A percentile compares a stretch with the other conserved stretches of the same genome.
These are phyloP conservation scores for Wickerhamomyces strasburgensis DNA, from an alignment of 805 yeast genomes.

Conservation along the genomic window DNA sequence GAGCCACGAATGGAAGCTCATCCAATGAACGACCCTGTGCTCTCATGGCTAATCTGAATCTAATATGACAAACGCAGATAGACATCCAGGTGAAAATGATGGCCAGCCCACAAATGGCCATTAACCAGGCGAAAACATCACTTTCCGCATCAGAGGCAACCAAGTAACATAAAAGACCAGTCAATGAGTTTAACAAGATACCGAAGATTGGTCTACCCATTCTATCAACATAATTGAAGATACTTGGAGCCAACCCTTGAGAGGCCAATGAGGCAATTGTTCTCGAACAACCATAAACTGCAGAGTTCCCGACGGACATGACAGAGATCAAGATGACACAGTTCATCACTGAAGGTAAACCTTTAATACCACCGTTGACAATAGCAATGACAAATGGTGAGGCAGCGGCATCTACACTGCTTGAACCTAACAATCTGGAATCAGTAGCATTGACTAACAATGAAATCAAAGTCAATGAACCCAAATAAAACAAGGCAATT, in stretches of 20 bases:
- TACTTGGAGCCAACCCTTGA: constrained; percentile 40
- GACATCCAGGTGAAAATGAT: constrained; percentile 47
- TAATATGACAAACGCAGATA: constrained; percentile 37
- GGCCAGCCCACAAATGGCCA: constrained; percentile 45
- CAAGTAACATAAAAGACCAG: constrained; percentile 41
- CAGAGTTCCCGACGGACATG: constrained; percentile 45
- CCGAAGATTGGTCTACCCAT: constrained; percentile 47
- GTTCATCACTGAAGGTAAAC: constrained; percentile 37
- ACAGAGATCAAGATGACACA: constrained; percentile 36
- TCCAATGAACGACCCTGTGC: constrained; percentile 36
- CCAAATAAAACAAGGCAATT: constrained; percentile 42
- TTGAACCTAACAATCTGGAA: constrained; percentile 27
- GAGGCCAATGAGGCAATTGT: constrained; percentile 43
- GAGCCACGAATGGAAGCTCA: constrained; percentile 39
- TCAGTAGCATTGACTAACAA: constrained; percentile 43
- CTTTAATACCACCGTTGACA: constrained; percentile 30
- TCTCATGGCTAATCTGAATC: constrained; percentile 42
- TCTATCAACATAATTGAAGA: constrained; percentile 41
- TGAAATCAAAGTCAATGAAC: constrained; percentile 41
- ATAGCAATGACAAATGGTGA: constrained; percentile 49
- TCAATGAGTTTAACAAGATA: constrained; percentile 32
- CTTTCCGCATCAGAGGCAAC: constrained; percentile 38
- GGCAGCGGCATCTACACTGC: constrained; percentile 29
- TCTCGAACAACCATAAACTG: constrained; percentile 55
- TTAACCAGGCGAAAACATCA: constrained; percentile 42